A percentile compares a stretch with the other conserved stretches of the same genome.
phyloP scores from a whole-genome alignment of 176 grass and related monocot species.

The Panicum miliaceum region DNA sequence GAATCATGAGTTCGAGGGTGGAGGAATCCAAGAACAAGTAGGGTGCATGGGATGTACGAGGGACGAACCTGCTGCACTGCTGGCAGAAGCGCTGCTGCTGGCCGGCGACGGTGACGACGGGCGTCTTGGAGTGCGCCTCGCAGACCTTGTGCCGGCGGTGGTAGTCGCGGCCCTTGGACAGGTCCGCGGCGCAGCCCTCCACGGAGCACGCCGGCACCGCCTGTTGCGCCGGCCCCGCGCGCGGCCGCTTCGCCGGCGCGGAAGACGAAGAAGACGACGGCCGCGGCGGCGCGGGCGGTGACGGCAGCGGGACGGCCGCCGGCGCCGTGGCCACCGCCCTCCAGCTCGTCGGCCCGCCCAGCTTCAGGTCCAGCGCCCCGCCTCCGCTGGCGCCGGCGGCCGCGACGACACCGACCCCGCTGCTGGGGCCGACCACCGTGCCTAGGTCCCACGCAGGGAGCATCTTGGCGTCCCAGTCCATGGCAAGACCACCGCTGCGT shows the following conservation, averaged over 20 bases:
- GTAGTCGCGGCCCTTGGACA: slow-evolving; percentile 87
- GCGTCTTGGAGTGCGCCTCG: slow-evolving; percentile 94
- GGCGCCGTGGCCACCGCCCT: not conserved
- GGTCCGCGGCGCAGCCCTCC: slow-evolving; percentile 81
- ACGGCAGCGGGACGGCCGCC: not conserved
- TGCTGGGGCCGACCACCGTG: slow-evolving; percentile 55
- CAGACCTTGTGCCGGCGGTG: slow-evolving; percentile 98
- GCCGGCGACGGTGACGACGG: slow-evolving; percentile 78
- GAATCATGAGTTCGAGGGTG: not conserved
- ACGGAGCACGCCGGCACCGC: slow-evolving; percentile 64
- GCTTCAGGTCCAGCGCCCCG: slow-evolving; percentile 70
- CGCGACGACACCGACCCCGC: not conserved
- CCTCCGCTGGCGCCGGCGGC: not conserved
- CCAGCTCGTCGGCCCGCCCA: slow-evolving; percentile 63
- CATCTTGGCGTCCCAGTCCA: slow-evolving; percentile 85
- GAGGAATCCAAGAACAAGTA: not conserved
- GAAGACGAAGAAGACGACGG: slow-evolving; percentile 3
- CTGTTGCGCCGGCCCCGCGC: slow-evolving; percentile 48
- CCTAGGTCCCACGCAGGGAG: slow-evolving; percentile 67
- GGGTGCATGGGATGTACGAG: not conserved
- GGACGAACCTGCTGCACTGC: slow-evolving; percentile 92
- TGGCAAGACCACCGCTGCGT: slow-evolving; percentile 5
- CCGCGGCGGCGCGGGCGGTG: not conserved
- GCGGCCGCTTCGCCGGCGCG: slow-evolving; percentile 45
- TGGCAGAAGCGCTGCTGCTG: slow-evolving; percentile 99